These are phyloP conservation scores for Ricinus communis DNA, from an alignment of 345 rosid species.

Conservation along the genomic window DNA sequence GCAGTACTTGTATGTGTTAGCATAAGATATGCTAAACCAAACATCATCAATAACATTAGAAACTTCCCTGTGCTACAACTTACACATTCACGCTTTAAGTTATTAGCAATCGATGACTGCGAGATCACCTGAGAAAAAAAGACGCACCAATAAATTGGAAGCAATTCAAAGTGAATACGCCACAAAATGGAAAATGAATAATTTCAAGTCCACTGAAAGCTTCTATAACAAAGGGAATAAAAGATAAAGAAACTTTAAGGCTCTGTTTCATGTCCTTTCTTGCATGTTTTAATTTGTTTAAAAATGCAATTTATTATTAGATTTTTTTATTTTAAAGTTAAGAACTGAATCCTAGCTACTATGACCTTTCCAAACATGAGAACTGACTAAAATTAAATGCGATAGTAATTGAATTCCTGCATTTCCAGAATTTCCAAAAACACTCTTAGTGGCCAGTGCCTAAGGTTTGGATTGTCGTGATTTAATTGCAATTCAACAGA, in stretches of 20 bases:
- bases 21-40: conserved; percentile 68
- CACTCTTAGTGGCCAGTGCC: too few relatives aligned
- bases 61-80: conserved; percentile 91
- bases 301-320: too few relatives aligned
- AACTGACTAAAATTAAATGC: too few relatives aligned
- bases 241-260: neutral
- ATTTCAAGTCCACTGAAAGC: neutral
- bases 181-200: neutral
- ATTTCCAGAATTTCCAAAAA: too few relatives aligned
- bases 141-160: conserved; percentile 5
- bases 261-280: too few relatives aligned
- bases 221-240: neutral
- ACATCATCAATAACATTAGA: conserved; percentile 54
- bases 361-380: too few relatives aligned
- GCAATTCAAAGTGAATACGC: neutral
- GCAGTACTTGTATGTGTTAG: conserved; percentile 48
- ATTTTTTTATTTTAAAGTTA: too few relatives aligned
- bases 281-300: too few relatives aligned
- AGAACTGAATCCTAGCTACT: too few relatives aligned
- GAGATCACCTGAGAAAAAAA: conserved; percentile 60
- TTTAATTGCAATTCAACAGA: too few relatives aligned
- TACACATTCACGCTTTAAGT: conserved; percentile 50
- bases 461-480: too few relatives aligned
- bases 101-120: conserved; percentile 55
- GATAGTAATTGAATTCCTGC: too few relatives aligned